Percentiles rank a stretch among this genome's conserved stretches.
Evolutionary conservation across 1,284 basidiomycete species (phyloP).

Genomic region (Psilocybe mexicana): DNA sequence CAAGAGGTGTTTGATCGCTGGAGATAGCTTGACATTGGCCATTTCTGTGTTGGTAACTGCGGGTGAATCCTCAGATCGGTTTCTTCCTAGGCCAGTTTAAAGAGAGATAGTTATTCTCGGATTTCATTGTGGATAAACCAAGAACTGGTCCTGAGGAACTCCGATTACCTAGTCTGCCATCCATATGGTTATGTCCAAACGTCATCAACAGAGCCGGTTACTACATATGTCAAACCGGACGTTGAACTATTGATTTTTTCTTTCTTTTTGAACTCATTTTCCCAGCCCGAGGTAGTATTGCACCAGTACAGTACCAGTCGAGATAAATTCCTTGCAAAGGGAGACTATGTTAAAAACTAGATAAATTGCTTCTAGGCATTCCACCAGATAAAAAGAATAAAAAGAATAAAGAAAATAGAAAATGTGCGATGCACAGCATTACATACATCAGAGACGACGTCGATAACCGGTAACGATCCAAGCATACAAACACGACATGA

Average conservation of each 20-base stretch:
- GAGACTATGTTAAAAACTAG: background rate
- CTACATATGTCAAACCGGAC: background rate
- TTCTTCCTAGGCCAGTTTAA: background rate
- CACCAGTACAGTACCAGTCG: conserved; percentile 7
- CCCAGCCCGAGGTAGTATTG: conserved; percentile 12
- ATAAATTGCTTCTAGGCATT: background rate
- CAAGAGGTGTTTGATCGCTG: conserved; percentile 71
- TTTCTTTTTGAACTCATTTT: background rate
- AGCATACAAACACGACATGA: conserved; percentile 17
- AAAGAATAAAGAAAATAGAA: conserved; percentile 11
- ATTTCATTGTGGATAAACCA: conserved; percentile 1
- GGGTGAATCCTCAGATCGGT: background rate
- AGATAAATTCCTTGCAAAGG: conserved; percentile 10
- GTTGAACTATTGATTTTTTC: background rate
- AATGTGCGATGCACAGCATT: conserved; percentile 23
- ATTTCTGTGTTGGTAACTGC: conserved; percentile 9
- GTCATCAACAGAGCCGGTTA: background rate
- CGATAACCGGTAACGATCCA: conserved; percentile 25
- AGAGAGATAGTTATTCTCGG: conserved; percentile 2
- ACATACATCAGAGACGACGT: conserved; percentile 14
- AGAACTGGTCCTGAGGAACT: background rate
- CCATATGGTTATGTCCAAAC: background rate
- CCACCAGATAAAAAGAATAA: background rate
- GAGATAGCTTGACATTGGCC: conserved; percentile 37
- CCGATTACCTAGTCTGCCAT: background rate